Base-by-base conservation (phyloP, 116 monocot species). In the Trichopus zeylanicus region DNA sequence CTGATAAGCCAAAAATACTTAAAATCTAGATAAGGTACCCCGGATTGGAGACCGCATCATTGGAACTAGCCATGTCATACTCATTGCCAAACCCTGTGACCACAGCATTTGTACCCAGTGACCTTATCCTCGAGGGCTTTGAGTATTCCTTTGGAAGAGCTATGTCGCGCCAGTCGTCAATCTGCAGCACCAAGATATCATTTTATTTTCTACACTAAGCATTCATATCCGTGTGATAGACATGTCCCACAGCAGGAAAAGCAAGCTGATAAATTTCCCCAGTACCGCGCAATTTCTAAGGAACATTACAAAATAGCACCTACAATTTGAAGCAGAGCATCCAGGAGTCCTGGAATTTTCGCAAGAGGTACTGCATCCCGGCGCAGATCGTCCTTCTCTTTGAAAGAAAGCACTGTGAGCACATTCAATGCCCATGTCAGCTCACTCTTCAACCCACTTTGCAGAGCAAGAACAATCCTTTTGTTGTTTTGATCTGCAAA, bases 261-360 rank as follows among this genome's bases (percentile, higher is more conserved):
- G 42, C 42, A 42, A 12, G 42, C 42, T 18, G 3, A 42, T 16
- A 13, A 42, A 7, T 18, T 42, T 16, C n/a, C n/a, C 12, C 4
- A 13, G 42, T 16, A 16, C 42, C 42, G n/a, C n/a, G n/a, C n/a
- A n/a, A n/a, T n/a, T 10, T 37, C 1, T 37, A 31, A 28, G 20
- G 33, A 12, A 16, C 5, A 30, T 23, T 2, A 46, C 69, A 68
- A 65, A 71, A n/a, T 6, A 71, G 34, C 49, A 81, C 89, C 32
- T 85, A 98, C 97, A 71, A 98, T 63, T 91, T 91, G 98, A 58
- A 98, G 91, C 39, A 98, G 77, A 65, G 98, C 87, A 78, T 98
- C 98, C 42, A 91, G 68, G 51, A 98, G 72, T 46, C 98, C 88
- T 32, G 87, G 81, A 56, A 98, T 88, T 68, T 82, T 91, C 57